Evolutionary conservation across 345 rosid genomes (phyloP), one percentile per base, ranked within the genome.

Genomic region (Brassica juncea): DNA sequence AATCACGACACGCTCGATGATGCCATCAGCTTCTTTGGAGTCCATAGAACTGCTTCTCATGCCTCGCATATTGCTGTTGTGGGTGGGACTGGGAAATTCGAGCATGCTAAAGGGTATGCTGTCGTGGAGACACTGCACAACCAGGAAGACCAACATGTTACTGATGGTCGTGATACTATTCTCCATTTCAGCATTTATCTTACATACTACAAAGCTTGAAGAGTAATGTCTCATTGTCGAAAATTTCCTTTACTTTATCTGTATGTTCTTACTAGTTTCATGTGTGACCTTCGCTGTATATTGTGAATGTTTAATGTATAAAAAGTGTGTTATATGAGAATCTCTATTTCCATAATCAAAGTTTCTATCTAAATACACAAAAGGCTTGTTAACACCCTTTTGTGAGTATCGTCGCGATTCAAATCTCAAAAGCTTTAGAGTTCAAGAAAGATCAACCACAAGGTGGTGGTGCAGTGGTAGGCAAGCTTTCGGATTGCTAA

Each of bases 71-170:
- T 94, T 10, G 97, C 93, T 0, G 85, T 94, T 49, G 81, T 92
- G 3, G 97, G 94, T 35, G 99, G 99, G 14, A 93, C 94, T 0
- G 97, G 95, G 16, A 88, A 86, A 82, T 91, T 88, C 14, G 91
- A 89, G 86, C 76, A 86, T 34, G 94, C 90, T 8, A 84, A 83
- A 80, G 97, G 94, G 84, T 89, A 90, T 49, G 96, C 93, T 0
- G 76, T 80, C 1, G 89, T 94, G 19, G 92, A 86, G 86, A 88
- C 90, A 1, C 70, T 94, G 15, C 91, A 84, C 37, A 74, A 80
- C 67, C 84, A 84, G 70, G 87, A 79, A 68, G 83, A 91, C 76
- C 92, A 91, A 52, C 97, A 89, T 75, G 87, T 84, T 6, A 88
- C 97, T 0, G 97, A 92, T 57, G 97, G 99, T 25, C 89, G 82